Percentiles rank a stretch among this genome's conserved stretches.
phyloP scores from a whole-genome alignment of 257 asterid genomes.

The Capsicum pubescens region DNA sequence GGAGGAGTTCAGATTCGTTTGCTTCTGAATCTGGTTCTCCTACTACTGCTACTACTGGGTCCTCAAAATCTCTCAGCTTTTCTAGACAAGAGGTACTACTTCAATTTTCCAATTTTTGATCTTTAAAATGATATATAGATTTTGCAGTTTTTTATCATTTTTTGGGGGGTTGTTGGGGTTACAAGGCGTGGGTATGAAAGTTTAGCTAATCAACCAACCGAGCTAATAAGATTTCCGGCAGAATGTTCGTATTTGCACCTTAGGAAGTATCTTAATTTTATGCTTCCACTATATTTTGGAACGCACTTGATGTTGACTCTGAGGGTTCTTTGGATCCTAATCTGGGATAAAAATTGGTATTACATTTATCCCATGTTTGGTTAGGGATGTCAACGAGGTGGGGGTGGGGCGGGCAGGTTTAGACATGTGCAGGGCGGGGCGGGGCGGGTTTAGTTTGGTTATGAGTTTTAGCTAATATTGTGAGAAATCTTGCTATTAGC shows the following conservation, averaged over 20 bases:
- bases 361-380: neutral
- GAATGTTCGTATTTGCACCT: neutral
- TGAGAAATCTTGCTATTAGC: neutral
- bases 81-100: constrained; percentile 72
- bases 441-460: neutral
- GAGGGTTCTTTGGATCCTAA: neutral
- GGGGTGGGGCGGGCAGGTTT: too few relatives aligned
- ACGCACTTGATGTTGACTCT: neutral
- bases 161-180: too few relatives aligned
- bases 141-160: neutral
- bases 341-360: neutral
- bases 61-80: constrained; percentile 60
- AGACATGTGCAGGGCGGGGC: too few relatives aligned
- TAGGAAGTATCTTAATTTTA: neutral
- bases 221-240: too few relatives aligned
- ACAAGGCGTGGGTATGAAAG: too few relatives aligned
- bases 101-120: neutral
- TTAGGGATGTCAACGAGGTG: neutral
- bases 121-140: neutral
- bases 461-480: neutral
- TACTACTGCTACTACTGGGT: constrained; percentile 49
- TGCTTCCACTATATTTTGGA: too few relatives aligned
- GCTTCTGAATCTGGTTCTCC: constrained; percentile 64
- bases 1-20: constrained; percentile 46
- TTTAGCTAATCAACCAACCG: too few relatives aligned